Evolutionary conservation across 2,329 filamentous ascomycete species (phyloP), one percentile per base, ranked within the genome.

Genomic region (Aspergillus cejpii): DNA sequence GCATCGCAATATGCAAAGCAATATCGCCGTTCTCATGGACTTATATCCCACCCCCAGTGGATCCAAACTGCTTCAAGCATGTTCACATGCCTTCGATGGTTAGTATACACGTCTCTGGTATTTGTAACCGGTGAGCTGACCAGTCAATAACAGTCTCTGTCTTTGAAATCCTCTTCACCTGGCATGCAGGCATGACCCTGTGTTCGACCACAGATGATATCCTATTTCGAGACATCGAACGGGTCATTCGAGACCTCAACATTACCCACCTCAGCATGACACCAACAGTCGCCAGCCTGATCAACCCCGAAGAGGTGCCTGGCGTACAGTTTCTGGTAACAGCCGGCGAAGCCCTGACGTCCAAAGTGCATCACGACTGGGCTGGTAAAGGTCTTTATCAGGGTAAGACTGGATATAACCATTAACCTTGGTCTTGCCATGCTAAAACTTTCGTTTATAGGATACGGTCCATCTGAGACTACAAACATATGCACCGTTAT

Each of bases 121-220:
- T 28, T 14, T 20, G 2, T 23, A 5, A 6, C 14, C 15, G 20
- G 21, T 14, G 28, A 45, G n/a, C 49, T 64, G 40, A 61, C 36
- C 15, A n/a, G 23, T 10, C 1, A 24, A 24, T 5, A 27, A n/a
- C 40, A 68, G 82, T 94, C 1, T 94, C 87, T 0, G 85, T 94
- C 0, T 94, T 94, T 60, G 89, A 94, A 58, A 90, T 94, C 11
- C 91, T 94, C 62, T 94, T 87, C 56, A 74, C 87, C 0, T 94
- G 88, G 84, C 77, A 78, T 37, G 75, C 76, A 26, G 87, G 87
- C 3, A 87, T 91, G 72, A 85, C 83, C 48, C 72, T 95, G 10
- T 94, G 86, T 59, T 79, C 85, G 1, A 84, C 81, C 0, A 77
- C 74, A 0, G 89, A 90, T 53, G 85, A 92, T 54, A 76, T 79